Percentiles rank a stretch among this genome's conserved stretches.
Conservation (phyloP, 139 green algal species). For the Pleodorina starrii region DNA sequence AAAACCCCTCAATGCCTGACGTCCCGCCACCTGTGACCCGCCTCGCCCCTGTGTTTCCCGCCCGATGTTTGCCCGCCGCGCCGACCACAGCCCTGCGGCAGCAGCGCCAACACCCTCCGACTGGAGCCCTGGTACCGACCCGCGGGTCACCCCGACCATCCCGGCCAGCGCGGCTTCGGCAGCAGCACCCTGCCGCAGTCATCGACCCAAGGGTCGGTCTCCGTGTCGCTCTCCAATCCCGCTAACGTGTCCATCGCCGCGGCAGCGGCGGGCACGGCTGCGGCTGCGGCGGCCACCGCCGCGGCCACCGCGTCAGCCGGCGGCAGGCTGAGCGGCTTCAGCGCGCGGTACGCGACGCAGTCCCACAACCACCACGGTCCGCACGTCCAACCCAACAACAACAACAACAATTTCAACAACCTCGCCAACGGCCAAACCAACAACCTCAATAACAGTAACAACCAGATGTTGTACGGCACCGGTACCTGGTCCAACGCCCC, state of each 20-base stretch:
- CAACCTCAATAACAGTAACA: not conserved
- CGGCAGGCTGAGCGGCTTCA: no score
- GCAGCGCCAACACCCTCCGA: conserved; percentile 8
- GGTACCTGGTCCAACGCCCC: not conserved
- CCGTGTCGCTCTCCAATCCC: not conserved
- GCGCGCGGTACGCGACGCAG: no score
- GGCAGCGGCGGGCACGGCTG: not conserved
- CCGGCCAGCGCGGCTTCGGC: not conserved
- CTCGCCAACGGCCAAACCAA: not conserved
- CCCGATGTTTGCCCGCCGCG: no score
- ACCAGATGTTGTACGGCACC: conserved; percentile 14
- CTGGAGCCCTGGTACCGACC: conserved; percentile 19
- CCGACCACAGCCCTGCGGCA: not conserved
- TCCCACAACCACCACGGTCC: not conserved
- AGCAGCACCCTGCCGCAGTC: not conserved
- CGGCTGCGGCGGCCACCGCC: no score
- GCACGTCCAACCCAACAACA: not conserved
- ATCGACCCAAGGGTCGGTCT: not conserved
- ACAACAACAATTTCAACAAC: not conserved
- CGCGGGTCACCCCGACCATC: not conserved
- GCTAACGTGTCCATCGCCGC: not conserved
- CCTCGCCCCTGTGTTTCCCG: no score
- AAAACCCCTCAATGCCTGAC: no score
- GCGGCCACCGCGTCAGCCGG: no score
- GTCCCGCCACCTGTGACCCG: no score